A percentile compares a stretch with the other conserved stretches of the same genome.
These are phyloP conservation scores for Arabis hirsuta DNA, from an alignment of 345 rosid species.

Conservation along the genomic window DNA sequence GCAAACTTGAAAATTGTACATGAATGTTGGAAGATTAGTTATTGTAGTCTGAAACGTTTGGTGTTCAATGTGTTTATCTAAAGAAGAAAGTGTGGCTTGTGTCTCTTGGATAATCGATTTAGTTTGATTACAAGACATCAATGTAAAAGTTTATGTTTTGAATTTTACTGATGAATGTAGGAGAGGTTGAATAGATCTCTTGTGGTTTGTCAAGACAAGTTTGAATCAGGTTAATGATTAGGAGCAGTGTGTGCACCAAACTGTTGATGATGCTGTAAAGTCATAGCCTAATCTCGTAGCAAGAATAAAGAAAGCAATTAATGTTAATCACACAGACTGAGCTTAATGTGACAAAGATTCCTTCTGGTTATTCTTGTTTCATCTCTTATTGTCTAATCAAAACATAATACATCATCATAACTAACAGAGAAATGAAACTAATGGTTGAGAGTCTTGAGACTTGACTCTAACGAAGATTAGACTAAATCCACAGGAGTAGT, in stretches of 20 bases:
- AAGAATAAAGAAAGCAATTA: constrained; percentile 54
- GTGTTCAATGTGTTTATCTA: too few relatives aligned
- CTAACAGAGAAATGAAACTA: neutral
- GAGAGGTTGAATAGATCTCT: constrained; percentile 83
- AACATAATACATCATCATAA: constrained; percentile 2
- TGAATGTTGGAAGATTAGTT: neutral
- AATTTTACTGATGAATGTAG: constrained; percentile 46
- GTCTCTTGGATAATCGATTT: neutral
- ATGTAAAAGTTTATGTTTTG: too few relatives aligned
- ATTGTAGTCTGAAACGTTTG: neutral
- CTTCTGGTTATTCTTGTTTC: neutral
- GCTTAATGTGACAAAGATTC: neutral
- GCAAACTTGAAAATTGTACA: neutral
- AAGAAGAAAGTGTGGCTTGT: neutral
- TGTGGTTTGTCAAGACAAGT: constrained; percentile 88
- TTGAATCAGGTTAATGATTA: constrained; percentile 49
- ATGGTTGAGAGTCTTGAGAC: neutral
- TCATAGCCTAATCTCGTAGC: constrained; percentile 64
- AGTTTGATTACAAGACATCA: neutral
- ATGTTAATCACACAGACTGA: constrained; percentile 29
- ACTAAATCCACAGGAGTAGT: too few relatives aligned
- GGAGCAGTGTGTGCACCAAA: constrained; percentile 75
- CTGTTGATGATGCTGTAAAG: constrained; percentile 64
- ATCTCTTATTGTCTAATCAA: neutral
- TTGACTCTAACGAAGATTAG: neutral